These are phyloP conservation scores for Coemansia sp. DNA, from an alignment of 192 early-diverging fungal species.

Conservation along the genomic window DNA sequence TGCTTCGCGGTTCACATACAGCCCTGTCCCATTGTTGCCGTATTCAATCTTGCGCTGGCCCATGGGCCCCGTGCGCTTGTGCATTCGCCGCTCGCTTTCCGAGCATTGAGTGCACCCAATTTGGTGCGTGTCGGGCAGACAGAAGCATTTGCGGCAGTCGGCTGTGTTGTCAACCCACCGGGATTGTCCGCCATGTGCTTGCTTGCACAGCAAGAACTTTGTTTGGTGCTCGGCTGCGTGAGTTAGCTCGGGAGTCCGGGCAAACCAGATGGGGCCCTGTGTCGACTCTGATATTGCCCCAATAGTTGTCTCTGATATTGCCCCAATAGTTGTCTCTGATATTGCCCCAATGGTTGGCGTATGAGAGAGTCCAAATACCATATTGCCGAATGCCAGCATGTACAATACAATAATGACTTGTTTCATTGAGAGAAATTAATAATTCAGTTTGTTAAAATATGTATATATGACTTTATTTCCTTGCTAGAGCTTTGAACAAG, in stretches of 20 bases:
- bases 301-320: neutral
- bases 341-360: neutral
- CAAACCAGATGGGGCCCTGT: constrained; percentile 31
- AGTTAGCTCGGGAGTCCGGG: constrained; percentile 11
- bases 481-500: no score
- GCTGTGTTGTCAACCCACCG: constrained; percentile 15
- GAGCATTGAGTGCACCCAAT: constrained; percentile 25
- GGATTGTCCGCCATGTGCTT: constrained; percentile 32
- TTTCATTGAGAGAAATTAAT: neutral
- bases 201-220: constrained; percentile 33
- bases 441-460: neutral
- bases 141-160: constrained; percentile 36
- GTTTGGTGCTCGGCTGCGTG: constrained; percentile 18
- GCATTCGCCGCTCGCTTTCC: neutral
- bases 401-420: neutral
- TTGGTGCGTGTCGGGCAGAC: constrained; percentile 33
- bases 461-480: no score
- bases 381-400: neutral
- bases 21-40: neutral
- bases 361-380: neutral
- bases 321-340: neutral
- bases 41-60: constrained; percentile 5
- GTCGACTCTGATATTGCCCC: neutral
- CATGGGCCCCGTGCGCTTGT: neutral
- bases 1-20: constrained; percentile 40